Evolutionary conservation across 2,329 filamentous ascomycete species (phyloP), one percentile per base, ranked within the genome.

Genomic region (Colletotrichum australisinense): DNA sequence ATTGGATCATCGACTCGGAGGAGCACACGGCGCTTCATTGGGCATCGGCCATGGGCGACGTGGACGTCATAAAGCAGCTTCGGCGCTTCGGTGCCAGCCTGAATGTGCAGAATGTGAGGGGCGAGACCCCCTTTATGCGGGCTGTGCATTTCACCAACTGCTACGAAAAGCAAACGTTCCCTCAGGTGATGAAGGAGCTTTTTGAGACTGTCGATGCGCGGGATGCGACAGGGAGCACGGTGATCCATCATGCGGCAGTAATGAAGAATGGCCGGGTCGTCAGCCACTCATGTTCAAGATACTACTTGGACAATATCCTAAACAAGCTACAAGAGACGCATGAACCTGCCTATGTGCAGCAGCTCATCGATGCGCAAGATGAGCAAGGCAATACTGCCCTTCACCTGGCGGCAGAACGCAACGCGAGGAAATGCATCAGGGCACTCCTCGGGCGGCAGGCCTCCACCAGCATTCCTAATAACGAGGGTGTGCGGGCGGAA

Each of bases 131-230:
- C 0, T 90, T 99, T 46, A 98, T 99, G 91, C 93, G 95, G 56
- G 94, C 95, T 6, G 95, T 98, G 69, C 91, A 97, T 80, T 99
- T 98, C 82, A 98, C 96, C 58, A 99, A 99, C 82, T 98, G 97
- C 81, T 97, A 93, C 81, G 97, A 98, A 81, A 97, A 97, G 84
- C 91, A 95, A 76, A 95, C 94, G 0, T 98, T 98, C 84, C 93
- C 95, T 0, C 89, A 89, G 26, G 92, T 99, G 69, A 91, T 98
- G 78, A 93, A 93, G 76, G 91, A 98, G 75, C 89, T 99, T 4
- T 91, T 95, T 64, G 90, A 93, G 49, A 98, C 96, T 0, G 91
- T 98, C 52, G 92, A 93, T 66, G 91, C 91, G 72, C 89, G 93
- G 26, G 97, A 99, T 80, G 92, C 91, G 81, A 92, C 92, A 63